These are phyloP conservation scores for Yamagishiella unicocca DNA, from an alignment of 139 green algal species.

Conservation along the genomic window DNA sequence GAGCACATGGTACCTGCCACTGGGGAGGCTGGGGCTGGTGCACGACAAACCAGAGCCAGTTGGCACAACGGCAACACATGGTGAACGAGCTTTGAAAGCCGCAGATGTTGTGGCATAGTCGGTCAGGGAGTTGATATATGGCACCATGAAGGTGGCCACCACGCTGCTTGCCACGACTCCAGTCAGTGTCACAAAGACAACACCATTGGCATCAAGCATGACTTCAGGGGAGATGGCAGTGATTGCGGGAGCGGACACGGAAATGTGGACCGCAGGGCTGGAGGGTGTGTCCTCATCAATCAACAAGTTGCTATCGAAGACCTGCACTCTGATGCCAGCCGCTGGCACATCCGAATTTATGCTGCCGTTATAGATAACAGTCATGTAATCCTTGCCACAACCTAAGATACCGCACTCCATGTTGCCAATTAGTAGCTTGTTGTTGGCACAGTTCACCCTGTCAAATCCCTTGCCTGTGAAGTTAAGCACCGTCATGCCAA, in stretches of 20 bases:
- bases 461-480: constrained; percentile 54
- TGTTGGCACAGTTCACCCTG: constrained; percentile 15
- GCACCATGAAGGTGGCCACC: not conserved
- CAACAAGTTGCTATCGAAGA: not conserved
- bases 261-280: not conserved
- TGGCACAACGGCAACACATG: not conserved
- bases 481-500: constrained; percentile 10
- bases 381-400: not conserved
- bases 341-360: not conserved
- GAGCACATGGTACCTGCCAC: constrained; percentile 39
- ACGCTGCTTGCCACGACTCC: not conserved
- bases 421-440: constrained; percentile 33
- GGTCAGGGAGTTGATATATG: not conserved
- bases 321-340: not conserved
- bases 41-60: not conserved
- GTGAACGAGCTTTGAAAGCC: not conserved
- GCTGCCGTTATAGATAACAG: constrained; percentile 20
- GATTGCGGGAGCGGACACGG: not conserved
- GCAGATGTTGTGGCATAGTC: not conserved
- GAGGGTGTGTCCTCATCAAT: constrained; percentile 18
- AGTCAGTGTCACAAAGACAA: constrained; percentile 1
- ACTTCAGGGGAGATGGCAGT: not conserved
- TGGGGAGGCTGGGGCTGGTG: not conserved
- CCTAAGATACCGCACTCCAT: not conserved
- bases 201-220: constrained; percentile 12